Evolutionary conservation across 768 basidiomycete species (phyloP).

Genomic region (Strobilomyces confusus): DNA sequence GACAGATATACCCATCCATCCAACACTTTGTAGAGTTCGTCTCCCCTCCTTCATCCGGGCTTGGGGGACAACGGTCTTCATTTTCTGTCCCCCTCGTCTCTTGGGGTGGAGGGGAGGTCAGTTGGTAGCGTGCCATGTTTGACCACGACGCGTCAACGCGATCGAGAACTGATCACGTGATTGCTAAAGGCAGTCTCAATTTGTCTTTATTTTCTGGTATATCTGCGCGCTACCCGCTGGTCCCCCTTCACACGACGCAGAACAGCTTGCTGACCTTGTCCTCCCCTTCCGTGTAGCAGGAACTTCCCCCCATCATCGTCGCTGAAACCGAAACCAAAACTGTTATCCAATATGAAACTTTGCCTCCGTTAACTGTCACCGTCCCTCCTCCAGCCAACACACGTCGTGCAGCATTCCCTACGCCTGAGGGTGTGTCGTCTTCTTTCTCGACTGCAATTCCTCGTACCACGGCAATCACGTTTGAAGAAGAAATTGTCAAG

Average conservation of each 20-base stretch:
- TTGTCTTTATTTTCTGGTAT: slow-evolving; percentile 16
- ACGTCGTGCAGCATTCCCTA: slow-evolving; percentile 68
- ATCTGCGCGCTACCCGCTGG: slow-evolving; percentile 33
- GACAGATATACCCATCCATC: slow-evolving; percentile 22
- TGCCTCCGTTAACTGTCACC: slow-evolving; percentile 57
- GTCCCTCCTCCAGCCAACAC: slow-evolving; percentile 77
- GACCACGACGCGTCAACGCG: slow-evolving; percentile 31
- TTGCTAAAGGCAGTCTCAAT: slow-evolving; percentile 29
- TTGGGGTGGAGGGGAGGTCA: slow-evolving; percentile 34
- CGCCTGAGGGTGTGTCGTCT: slow-evolving; percentile 59
- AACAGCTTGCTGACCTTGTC: slow-evolving; percentile 33
- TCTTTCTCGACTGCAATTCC: slow-evolving; percentile 60
- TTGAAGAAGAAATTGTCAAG: slow-evolving; percentile 51
- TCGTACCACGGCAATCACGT: slow-evolving; percentile 69
- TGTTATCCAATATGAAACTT: slow-evolving; percentile 47
- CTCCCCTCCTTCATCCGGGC: slow-evolving; percentile 86
- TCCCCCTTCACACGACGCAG: slow-evolving; percentile 31
- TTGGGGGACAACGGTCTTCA: slow-evolving; percentile 78
- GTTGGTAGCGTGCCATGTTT: slow-evolving; percentile 25
- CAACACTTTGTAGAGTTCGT: slow-evolving; percentile 67
- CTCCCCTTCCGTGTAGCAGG: slow-evolving; percentile 30
- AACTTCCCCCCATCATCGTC: slow-evolving; percentile 37
- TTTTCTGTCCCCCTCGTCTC: slow-evolving; percentile 72
- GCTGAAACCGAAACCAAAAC: slow-evolving; percentile 63
- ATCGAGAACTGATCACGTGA: slow-evolving; percentile 21